Evolutionary conservation across 2,329 filamentous ascomycete species (phyloP).

Genomic region (Macrophomina pseudophaseolina): DNA sequence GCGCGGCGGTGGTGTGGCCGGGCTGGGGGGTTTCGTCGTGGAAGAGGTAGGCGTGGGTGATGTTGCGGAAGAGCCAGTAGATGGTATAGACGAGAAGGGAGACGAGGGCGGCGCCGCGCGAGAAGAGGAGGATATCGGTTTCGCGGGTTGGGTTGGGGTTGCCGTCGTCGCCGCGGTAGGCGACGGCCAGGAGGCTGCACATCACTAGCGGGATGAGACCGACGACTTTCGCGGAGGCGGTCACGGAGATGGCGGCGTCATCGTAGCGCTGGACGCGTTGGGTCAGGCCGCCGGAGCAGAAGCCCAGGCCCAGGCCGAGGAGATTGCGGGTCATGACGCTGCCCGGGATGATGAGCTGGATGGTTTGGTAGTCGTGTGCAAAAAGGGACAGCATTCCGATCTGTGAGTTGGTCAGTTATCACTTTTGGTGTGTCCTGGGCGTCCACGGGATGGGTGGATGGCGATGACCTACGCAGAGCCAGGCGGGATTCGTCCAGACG

Average conservation of each 20-base stretch:
- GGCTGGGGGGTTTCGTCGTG: neutral
- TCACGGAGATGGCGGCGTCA: neutral
- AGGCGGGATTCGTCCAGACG: neutral
- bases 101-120: constrained; percentile 1
- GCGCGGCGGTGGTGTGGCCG: too few species aligned
- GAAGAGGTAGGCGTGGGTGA: neutral
- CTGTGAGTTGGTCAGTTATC: neutral
- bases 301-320: neutral
- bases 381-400: neutral
- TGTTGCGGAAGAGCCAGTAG: neutral
- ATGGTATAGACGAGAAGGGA: neutral
- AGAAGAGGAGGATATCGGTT: neutral
- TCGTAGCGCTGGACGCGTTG: neutral
- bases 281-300: neutral
- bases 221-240: neutral
- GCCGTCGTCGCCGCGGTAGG: neutral
- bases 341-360: neutral
- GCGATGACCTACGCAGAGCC: neutral
- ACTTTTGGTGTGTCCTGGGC: neutral
- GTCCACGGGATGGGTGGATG: too few species aligned
- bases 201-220: neutral
- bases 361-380: neutral
- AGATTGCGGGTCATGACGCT: neutral
- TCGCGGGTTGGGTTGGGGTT: neutral
- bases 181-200: constrained; percentile 1